These are phyloP conservation scores for Pachysolen tannophilus DNA, from an alignment of 805 yeast species.

Conservation along the genomic window DNA sequence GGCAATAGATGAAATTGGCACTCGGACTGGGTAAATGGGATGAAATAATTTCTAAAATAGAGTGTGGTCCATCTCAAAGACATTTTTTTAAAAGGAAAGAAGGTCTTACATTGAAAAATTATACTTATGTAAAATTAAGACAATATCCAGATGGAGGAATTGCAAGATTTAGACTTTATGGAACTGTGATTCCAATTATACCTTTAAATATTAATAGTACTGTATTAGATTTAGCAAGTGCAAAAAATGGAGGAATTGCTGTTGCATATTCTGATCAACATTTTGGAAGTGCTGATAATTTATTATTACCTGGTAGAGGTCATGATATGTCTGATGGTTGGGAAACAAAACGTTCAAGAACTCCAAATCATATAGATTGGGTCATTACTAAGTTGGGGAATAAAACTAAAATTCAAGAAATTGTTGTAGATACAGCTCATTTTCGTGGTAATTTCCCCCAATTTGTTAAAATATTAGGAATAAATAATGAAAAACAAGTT, in stretches of 20 bases:
- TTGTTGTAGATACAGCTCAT: constrained; percentile 86
- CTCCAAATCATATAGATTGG: constrained; percentile 86
- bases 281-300: constrained; percentile 86
- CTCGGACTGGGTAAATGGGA: constrained; percentile 87
- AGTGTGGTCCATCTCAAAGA: constrained; percentile 85
- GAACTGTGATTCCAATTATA: constrained; percentile 67
- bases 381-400: constrained; percentile 77
- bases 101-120: constrained; percentile 48
- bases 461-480: constrained; percentile 59
- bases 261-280: constrained; percentile 83
- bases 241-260: constrained; percentile 83
- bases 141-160: constrained; percentile 99
- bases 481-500: constrained; percentile 25
- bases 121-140: constrained; percentile 74
- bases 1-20: constrained; percentile 69
- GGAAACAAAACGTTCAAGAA: constrained; percentile 91
- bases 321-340: constrained; percentile 97
- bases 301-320: constrained; percentile 90
- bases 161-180: constrained; percentile 88
- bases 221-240: constrained; percentile 70
- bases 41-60: constrained; percentile 54
- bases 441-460: constrained; percentile 95
- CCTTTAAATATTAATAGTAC: constrained; percentile 38
- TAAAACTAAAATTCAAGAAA: constrained; percentile 41
- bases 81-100: constrained; percentile 74